Conservation (phyloP, 1,284 basidiomycete genomes). For the Athelia psychrophila region DNA sequence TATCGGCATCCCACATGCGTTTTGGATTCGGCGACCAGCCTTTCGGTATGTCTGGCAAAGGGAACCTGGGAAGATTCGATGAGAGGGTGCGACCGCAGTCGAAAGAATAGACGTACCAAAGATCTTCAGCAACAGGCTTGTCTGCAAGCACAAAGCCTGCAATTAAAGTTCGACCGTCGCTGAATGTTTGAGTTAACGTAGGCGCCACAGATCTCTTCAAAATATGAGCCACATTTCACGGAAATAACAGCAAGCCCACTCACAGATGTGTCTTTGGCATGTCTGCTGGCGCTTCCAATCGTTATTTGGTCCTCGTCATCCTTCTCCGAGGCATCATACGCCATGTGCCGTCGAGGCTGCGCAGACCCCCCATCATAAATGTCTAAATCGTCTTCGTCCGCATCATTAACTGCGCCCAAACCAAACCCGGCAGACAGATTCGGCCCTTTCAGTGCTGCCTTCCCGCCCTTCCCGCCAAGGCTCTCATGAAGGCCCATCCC, state of each 20-base stretch:
- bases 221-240: slow-evolving; percentile 21
- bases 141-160: slow-evolving; percentile 74
- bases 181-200: slow-evolving; percentile 41
- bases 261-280: slow-evolving; percentile 21
- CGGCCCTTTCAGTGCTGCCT: slow-evolving; percentile 39
- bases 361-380: slow-evolving; percentile 61
- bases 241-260: slow-evolving; percentile 6
- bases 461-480: slow-evolving; percentile 33
- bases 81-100: no score
- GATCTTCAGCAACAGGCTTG: slow-evolving; percentile 67
- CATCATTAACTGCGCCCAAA: slow-evolving; percentile 82
- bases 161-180: slow-evolving; percentile 74
- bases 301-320: slow-evolving; percentile 59
- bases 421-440: slow-evolving; percentile 77
- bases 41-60: slow-evolving; percentile 73
- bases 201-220: slow-evolving; percentile 32
- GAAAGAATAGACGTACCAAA: slow-evolving; percentile 52
- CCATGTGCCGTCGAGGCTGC: slow-evolving; percentile 48
- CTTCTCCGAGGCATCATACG: slow-evolving; percentile 65
- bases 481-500: slow-evolving; percentile 65
- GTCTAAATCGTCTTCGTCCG: slow-evolving; percentile 88
- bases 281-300: slow-evolving; percentile 27
- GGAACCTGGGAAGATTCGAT: slow-evolving; percentile 56
- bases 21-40: slow-evolving; percentile 87
- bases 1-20: slow-evolving; percentile 62